A percentile compares a stretch with the other conserved stretches of the same genome.
phyloP scores from a whole-genome alignment of 2,329 filamentous ascomycete genomes.

The Aspergillus terreus region DNA sequence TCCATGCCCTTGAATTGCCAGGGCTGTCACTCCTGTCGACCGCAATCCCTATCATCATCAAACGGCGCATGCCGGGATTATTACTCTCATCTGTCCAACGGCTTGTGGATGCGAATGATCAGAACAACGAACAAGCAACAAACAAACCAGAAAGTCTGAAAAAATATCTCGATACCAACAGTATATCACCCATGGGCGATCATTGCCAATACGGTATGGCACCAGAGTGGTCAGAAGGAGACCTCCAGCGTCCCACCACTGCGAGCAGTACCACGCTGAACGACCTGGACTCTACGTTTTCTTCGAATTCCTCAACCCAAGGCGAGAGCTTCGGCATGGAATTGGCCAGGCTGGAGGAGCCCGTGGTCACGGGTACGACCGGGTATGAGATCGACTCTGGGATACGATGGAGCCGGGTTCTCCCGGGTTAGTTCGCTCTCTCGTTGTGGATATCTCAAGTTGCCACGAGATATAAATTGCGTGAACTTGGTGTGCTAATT shows the following conservation, averaged over 20 bases:
- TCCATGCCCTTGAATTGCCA: conserved; percentile 17
- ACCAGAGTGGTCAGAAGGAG: too few species aligned
- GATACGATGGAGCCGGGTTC: conserved; percentile 33
- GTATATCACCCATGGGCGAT: too few species aligned
- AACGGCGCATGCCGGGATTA: conserved; percentile 24
- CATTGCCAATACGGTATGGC: too few species aligned
- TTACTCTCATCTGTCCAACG: conserved; percentile 15
- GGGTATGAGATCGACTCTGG: conserved; percentile 31
- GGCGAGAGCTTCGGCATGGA: conserved; percentile 14
- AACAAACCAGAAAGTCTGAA: too few species aligned
- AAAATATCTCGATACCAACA: too few species aligned
- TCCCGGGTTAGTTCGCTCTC: conserved; percentile 23
- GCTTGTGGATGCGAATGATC: too few species aligned
- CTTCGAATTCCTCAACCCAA: neutral
- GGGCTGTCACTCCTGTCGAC: conserved; percentile 15
- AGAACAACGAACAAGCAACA: too few species aligned
- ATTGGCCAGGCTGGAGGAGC: conserved; percentile 11
- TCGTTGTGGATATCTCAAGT: neutral
- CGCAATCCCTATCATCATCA: conserved; percentile 24
- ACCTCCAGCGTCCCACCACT: conserved; percentile 11
- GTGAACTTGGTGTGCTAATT: neutral
- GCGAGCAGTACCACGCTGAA: conserved; percentile 7
- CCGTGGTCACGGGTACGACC: conserved; percentile 5
- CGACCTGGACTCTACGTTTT: neutral
- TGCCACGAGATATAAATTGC: neutral